phyloP scores from a whole-genome alignment of 2,329 filamentous ascomycete genomes.

The Colletotrichum tropicicola region DNA sequence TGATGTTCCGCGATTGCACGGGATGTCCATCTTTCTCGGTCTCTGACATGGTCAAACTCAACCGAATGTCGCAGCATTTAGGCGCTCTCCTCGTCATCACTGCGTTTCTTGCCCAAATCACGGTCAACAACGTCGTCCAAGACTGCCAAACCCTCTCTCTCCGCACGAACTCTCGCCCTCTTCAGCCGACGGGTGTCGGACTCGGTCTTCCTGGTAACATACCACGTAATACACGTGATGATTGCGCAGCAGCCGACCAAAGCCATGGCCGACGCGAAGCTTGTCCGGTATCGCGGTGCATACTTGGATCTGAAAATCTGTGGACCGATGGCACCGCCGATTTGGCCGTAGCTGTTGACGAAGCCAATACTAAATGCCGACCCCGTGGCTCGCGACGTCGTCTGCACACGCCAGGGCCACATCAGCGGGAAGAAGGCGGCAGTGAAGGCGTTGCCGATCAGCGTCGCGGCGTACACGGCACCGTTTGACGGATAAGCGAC shows the following conservation, averaged over 20 bases:
- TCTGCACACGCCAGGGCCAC: slow-evolving; percentile 62
- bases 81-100: background rate
- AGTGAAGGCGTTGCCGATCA: slow-evolving; percentile 52
- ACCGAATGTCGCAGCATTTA: background rate
- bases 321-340: slow-evolving; percentile 56
- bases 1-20: no score
- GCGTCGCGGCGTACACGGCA: slow-evolving; percentile 55
- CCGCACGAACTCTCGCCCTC: slow-evolving; percentile 48
- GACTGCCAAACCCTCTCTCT: slow-evolving; percentile 49
- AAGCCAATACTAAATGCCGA: slow-evolving; percentile 60
- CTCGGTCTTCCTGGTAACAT: slow-evolving; percentile 53
- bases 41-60: no score
- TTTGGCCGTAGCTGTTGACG: slow-evolving; percentile 59
- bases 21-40: no score
- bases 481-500: slow-evolving; percentile 54
- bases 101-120: slow-evolving; percentile 24
- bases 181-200: slow-evolving; percentile 54
- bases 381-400: slow-evolving; percentile 53
- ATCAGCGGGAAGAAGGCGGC: slow-evolving; percentile 57
- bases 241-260: slow-evolving; percentile 52
- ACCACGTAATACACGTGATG: slow-evolving; percentile 53
- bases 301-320: slow-evolving; percentile 56
- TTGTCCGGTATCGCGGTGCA: slow-evolving; percentile 53
- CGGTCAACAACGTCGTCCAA: slow-evolving; percentile 50
- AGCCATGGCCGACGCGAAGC: slow-evolving; percentile 54